Conservation (phyloP, 2,329 filamentous ascomycete species). For the Cladosporium colombiae region DNA sequence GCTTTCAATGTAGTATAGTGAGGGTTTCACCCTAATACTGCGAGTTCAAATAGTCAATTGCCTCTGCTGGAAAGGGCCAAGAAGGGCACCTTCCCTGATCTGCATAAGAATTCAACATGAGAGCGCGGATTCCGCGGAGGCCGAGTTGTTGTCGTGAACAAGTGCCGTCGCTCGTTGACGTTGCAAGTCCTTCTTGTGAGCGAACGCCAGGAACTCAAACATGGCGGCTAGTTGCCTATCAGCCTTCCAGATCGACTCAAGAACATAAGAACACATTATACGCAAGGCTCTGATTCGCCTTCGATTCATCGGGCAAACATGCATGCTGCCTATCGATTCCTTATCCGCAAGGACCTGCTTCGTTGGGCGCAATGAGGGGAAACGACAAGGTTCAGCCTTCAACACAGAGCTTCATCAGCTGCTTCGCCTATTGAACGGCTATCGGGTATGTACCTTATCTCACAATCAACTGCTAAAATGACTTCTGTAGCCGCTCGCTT, state of each 20-base stretch:
- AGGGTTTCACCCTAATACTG: background rate
- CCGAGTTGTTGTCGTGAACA: background rate
- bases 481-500: background rate
- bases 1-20: background rate
- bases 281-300: background rate
- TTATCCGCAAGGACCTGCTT: slow-evolving; percentile 5
- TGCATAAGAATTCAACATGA: background rate
- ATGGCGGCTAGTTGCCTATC: background rate
- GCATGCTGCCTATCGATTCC: background rate
- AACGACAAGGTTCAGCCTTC: background rate
- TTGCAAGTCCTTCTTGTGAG: background rate
- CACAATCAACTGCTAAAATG: background rate
- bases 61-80: background rate
- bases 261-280: background rate
- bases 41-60: background rate
- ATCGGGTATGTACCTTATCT: background rate
- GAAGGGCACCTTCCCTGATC: background rate
- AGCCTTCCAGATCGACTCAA: background rate
- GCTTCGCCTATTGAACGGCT: background rate
- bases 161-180: background rate
- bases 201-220: background rate
- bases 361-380: slow-evolving; percentile 5
- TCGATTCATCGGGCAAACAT: background rate
- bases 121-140: background rate
- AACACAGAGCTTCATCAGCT: background rate